Conservation (phyloP, 148 eudicot genomes). For the Arbutus unedo region DNA sequence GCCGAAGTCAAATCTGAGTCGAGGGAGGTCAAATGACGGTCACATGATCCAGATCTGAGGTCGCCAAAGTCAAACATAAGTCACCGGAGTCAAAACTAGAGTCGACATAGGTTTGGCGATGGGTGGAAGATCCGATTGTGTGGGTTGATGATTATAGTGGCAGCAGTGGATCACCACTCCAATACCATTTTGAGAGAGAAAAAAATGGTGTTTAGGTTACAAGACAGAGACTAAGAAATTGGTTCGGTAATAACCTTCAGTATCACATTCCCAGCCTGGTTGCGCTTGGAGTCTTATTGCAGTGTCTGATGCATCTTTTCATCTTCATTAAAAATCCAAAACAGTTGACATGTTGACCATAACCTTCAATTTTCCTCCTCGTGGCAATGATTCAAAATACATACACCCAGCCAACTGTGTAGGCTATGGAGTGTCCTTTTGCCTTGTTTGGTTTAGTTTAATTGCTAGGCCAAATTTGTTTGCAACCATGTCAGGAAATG, state of each 20-base stretch:
- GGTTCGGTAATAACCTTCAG: not conserved
- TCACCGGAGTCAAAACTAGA: no score
- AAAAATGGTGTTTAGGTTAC: no score
- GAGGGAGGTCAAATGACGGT: no score
- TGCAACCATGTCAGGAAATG: not conserved
- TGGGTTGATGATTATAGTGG: no score
- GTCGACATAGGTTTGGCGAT: no score
- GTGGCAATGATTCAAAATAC: not conserved
- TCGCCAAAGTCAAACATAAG: no score
- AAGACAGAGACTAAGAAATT: not conserved
- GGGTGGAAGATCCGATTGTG: no score
- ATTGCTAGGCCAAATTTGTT: not conserved
- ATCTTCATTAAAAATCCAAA: not conserved
- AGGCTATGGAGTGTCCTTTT: not conserved
- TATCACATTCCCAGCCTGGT: not conserved
- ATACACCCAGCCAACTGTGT: not conserved
- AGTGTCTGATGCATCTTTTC: not conserved
- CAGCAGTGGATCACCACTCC: no score
- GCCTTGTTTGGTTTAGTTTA: constrained; percentile 8
- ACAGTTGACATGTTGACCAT: not conserved
- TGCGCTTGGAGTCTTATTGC: not conserved
- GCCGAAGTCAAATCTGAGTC: no score
- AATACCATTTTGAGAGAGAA: no score
- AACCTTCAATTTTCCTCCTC: not conserved
- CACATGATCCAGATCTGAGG: no score